Base-by-base conservation (phyloP, 352 stramenopile genomes). In the Phytophthora agathidicida region DNA sequence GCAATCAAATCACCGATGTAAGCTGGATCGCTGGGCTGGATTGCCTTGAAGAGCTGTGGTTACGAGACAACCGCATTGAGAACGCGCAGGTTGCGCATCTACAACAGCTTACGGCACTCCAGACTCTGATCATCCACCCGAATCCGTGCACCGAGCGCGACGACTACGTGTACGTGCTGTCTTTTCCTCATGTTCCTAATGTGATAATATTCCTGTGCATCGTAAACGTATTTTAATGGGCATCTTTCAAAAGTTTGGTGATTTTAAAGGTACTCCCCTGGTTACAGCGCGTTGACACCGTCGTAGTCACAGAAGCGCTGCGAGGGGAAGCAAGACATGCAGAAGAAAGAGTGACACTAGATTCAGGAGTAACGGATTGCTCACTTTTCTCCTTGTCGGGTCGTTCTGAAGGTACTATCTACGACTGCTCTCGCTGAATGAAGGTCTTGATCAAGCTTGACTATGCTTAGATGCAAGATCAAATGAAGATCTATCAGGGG, bases 131-230 rank as follows among this genome's bases (percentile, higher is more conserved):
- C 19, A 37, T 91, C 7, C 80, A 89, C 24, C 75, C 81, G 14
- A 93, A 93, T 62, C 83, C 83, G 20, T 91, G 80, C 57, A 89
- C 81, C 0, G 60, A 84, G 14, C 38, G 33, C 14, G 45, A 67
- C 7, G 66, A 77, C 13, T 91, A 88, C 48, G 41, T 76, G 83
- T 89, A 49, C 17, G 70, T 7, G 9, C 35, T 24, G n/a, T 13
- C 3, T 22, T 48, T 26, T 36, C 2, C 24, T 17, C 22, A 37
- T 16, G 35, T 16, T 19, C 7, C n/a, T n/a, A n/a, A n/a, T n/a
- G n/a, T n/a, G n/a, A n/a, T n/a, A n/a, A n/a, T n/a, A n/a, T n/a
- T n/a, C n/a, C n/a, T n/a, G n/a, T 49, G 16, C 14, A 24, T 5
- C 14, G 16, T 14, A 16, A 11, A 50, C 5, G 10, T 27, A 28